Conservation (phyloP, 257 asterid species). For the Plantago elongata region DNA sequence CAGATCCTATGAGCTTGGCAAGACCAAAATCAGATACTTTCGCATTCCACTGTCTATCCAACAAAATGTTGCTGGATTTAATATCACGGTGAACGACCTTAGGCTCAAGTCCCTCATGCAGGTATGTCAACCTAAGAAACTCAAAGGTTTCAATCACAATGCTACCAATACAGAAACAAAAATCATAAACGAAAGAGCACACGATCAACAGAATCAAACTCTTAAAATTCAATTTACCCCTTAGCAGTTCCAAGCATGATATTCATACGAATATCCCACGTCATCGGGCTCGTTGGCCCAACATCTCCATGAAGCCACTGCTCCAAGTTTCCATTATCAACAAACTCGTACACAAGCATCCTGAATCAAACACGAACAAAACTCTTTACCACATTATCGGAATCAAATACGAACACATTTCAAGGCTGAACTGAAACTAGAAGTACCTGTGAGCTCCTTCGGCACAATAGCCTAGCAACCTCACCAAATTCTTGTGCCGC, state of each 20-base stretch:
- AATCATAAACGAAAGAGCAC: background rate
- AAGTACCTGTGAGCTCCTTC: conserved; percentile 91
- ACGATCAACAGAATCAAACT: background rate
- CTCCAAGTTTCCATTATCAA: conserved; percentile 81
- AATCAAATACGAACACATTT: background rate
- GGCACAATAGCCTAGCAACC: conserved; percentile 87
- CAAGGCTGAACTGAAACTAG: background rate
- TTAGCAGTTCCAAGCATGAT: conserved; percentile 86
- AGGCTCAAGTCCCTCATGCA: conserved; percentile 92
- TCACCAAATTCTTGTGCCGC: conserved; percentile 82
- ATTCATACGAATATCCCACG: conserved; percentile 91
- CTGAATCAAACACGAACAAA: conserved; percentile 28
- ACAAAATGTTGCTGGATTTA: conserved; percentile 80
- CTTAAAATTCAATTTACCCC: conserved; percentile 43
- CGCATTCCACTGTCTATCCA: conserved; percentile 71
- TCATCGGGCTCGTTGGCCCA: conserved; percentile 75
- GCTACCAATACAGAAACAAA: background rate
- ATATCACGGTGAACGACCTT: conserved; percentile 93
- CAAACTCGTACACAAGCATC: conserved; percentile 88
- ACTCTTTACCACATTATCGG: background rate
- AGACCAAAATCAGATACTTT: conserved; percentile 89
- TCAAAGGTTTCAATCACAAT: conserved; percentile 11
- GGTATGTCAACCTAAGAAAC: conserved; percentile 59
- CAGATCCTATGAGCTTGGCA: conserved; percentile 84
- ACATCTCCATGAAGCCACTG: conserved; percentile 98